These are phyloP conservation scores for Dillenia turbinata DNA, from an alignment of 164 flowering plant genomes.

Conservation along the genomic window DNA sequence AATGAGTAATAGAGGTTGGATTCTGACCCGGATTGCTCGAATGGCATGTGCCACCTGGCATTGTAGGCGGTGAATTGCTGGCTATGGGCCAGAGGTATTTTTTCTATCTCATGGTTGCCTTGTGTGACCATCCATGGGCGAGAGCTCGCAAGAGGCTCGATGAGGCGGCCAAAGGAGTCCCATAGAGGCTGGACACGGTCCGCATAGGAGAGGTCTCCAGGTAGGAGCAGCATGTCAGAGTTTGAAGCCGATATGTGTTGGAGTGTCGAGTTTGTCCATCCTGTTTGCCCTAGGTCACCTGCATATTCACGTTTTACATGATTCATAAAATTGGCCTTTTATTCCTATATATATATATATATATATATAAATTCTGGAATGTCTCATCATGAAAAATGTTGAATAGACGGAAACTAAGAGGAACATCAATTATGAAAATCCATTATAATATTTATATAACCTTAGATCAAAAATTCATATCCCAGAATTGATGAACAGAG, in stretches of 20 bases:
- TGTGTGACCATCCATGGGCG: slow-evolving; percentile 93
- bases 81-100: slow-evolving; percentile 30
- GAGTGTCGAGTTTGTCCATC: slow-evolving; percentile 73
- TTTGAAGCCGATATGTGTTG: slow-evolving; percentile 46
- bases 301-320: slow-evolving; percentile 1
- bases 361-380: no score
- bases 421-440: no score
- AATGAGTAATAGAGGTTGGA: slow-evolving; percentile 94
- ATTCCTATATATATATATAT: no score
- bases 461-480: no score
- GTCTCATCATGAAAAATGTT: no score
- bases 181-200: slow-evolving; percentile 51
- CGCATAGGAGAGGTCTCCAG: slow-evolving; percentile 85
- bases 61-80: slow-evolving; percentile 61
- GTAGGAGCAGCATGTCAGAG: slow-evolving; percentile 65
- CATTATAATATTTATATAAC: no score
- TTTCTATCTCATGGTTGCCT: slow-evolving; percentile 87
- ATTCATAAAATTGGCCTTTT: no score
- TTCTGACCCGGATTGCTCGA: slow-evolving; percentile 50
- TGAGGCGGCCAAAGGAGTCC: slow-evolving; percentile 80
- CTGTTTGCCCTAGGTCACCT: slow-evolving; percentile 91
- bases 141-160: slow-evolving; percentile 73
- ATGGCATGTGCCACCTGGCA: slow-evolving; percentile 84
- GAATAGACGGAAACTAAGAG: no score
- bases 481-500: no score